These are phyloP conservation scores for Fusarium falciforme DNA, from an alignment of 2,329 filamentous ascomycete species.

Conservation along the genomic window DNA sequence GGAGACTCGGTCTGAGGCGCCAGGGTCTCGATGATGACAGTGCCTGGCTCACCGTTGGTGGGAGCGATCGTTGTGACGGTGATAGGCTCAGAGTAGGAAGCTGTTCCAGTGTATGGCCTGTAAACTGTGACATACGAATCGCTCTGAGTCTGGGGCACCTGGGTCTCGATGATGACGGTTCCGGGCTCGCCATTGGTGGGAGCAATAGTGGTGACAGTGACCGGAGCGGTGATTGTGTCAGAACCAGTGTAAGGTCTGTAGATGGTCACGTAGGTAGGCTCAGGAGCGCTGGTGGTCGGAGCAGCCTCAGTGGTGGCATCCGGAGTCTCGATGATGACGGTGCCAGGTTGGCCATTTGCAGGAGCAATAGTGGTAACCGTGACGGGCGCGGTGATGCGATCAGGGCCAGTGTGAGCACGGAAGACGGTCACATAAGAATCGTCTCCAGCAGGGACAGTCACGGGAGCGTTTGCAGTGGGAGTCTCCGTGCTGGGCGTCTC, in stretches of 20 bases:
- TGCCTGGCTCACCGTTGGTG: constrained; percentile 19
- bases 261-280: neutral
- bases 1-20: constrained; percentile 2
- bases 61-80: constrained; percentile 22
- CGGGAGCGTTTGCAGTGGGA: neutral
- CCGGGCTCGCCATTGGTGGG: constrained; percentile 4
- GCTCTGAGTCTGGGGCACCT: neutral
- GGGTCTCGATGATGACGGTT: constrained; percentile 22
- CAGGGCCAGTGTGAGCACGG: constrained; percentile 11
- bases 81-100: constrained; percentile 15
- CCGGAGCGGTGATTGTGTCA: constrained; percentile 1
- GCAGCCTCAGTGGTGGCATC: neutral
- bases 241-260: constrained; percentile 7
- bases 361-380: neutral
- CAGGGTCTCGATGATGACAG: constrained; percentile 26
- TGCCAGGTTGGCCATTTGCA: neutral
- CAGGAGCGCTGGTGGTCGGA: neutral
- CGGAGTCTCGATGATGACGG: constrained; percentile 6
- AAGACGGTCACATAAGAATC: constrained; percentile 27
- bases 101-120: constrained; percentile 28
- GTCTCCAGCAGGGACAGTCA: neutral
- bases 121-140: constrained; percentile 25
- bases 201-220: constrained; percentile 7
- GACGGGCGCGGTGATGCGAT: neutral
- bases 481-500: neutral